phyloP scores from a whole-genome alignment of 192 early-diverging fungal species.

The Phlyctochytrium planicorne region DNA sequence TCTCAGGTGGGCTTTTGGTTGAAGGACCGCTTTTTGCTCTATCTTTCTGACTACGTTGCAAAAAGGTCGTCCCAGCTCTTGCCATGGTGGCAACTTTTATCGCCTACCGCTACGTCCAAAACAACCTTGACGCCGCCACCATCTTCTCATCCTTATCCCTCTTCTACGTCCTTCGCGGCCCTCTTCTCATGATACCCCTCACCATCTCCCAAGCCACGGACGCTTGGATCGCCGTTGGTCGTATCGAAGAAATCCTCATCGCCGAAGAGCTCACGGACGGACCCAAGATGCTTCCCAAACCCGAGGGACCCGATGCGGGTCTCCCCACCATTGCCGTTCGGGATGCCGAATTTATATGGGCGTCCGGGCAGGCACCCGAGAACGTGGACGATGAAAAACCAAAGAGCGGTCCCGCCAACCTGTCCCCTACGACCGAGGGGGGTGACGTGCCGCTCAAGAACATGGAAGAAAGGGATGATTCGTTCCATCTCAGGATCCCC shows the following conservation, averaged over 20 bases:
- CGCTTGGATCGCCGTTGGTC: conserved; percentile 36
- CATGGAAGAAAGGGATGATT: too few relatives aligned
- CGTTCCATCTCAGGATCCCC: conserved; percentile 21
- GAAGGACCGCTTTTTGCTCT: too few relatives aligned
- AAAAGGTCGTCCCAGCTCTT: conserved; percentile 37
- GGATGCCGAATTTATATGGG: conserved; percentile 61
- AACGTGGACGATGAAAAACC: neutral
- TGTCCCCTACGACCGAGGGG: neutral
- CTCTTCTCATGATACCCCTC: conserved; percentile 27
- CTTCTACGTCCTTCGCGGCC: conserved; percentile 41
- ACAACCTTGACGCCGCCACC: conserved; percentile 15
- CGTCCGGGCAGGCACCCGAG: conserved; percentile 28
- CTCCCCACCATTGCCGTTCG: conserved; percentile 43
- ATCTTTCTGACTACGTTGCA: too few relatives aligned
- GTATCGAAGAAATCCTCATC: conserved; percentile 53
- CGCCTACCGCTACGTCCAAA: conserved; percentile 37
- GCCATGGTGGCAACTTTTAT: conserved; percentile 35
- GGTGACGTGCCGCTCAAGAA: neutral
- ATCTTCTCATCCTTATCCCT: conserved; percentile 47
- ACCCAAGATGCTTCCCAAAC: conserved; percentile 27
- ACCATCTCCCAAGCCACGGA: neutral
- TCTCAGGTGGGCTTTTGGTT: too few relatives aligned
- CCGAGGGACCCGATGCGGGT: neutral
- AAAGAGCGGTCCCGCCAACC: neutral
- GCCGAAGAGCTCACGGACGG: conserved; percentile 60